A percentile compares a stretch with the other conserved stretches of the same genome.
Conservation (phyloP, 768 basidiomycete genomes). For the Podaxis sp. region DNA sequence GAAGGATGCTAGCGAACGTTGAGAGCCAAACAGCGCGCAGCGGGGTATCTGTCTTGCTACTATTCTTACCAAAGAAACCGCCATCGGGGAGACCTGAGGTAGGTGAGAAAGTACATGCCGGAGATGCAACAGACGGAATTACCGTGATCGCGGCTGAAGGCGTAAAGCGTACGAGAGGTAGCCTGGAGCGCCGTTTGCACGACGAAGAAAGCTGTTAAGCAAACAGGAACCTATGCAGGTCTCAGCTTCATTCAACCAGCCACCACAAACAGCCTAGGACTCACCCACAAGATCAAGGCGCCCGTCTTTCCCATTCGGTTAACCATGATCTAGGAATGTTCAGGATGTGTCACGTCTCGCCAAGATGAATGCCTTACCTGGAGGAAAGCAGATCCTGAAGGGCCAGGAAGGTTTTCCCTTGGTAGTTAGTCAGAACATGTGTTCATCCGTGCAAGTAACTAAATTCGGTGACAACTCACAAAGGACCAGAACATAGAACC, state of each 20-base stretch:
- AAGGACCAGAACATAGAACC: conserved; percentile 76
- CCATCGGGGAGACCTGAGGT: conserved; percentile 61
- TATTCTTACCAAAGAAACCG: conserved; percentile 72
- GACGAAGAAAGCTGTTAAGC: conserved; percentile 85
- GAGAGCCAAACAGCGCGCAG: conserved; percentile 73
- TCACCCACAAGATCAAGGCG: conserved; percentile 74
- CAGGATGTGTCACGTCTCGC: background rate
- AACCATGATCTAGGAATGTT: conserved; percentile 59
- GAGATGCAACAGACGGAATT: conserved; percentile 7
- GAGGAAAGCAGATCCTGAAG: conserved; percentile 70
- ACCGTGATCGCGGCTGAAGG: conserved; percentile 81
- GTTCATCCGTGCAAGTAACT: background rate
- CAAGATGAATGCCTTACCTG: conserved; percentile 31
- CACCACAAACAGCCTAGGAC: background rate
- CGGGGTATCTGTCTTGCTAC: conserved; percentile 62
- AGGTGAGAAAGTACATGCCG: conserved; percentile 1
- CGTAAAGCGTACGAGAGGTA: conserved; percentile 75
- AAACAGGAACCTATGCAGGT: conserved; percentile 54
- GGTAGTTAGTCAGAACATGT: background rate
- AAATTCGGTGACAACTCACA: conserved; percentile 36
- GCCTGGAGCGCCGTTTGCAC: conserved; percentile 80
- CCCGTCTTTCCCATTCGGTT: conserved; percentile 73
- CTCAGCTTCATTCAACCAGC: background rate
- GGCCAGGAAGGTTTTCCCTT: conserved; percentile 62
- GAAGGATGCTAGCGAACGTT: conserved; percentile 62